phyloP scores from a whole-genome alignment of 305 asterid species.

The Monarda citriodora region DNA sequence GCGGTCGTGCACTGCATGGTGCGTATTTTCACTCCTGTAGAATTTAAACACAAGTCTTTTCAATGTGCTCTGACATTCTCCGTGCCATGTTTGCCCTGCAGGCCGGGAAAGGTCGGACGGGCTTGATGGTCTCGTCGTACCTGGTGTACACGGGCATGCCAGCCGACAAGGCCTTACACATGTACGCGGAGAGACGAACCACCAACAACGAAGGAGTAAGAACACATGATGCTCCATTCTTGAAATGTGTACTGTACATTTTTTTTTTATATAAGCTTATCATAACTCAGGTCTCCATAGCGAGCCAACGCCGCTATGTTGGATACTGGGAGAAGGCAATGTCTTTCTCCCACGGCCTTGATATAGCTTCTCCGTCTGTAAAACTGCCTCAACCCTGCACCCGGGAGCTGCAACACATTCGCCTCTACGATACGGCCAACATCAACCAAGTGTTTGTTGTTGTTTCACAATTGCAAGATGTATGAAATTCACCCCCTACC shows the following conservation, averaged over 20 bases:
- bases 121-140: slow-evolving; percentile 75
- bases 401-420: slow-evolving; percentile 61
- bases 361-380: slow-evolving; percentile 36
- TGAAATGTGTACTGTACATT: neutral
- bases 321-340: slow-evolving; percentile 66
- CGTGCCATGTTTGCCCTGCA: slow-evolving; percentile 12
- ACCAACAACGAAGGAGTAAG: slow-evolving; percentile 84
- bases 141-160: slow-evolving; percentile 72
- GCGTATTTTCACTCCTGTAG: too few relatives aligned
- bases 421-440: slow-evolving; percentile 61
- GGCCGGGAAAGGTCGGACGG: slow-evolving; percentile 96
- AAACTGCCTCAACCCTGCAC: slow-evolving; percentile 49
- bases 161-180: slow-evolving; percentile 69
- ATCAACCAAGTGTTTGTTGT: slow-evolving; percentile 57
- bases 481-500: too few relatives aligned
- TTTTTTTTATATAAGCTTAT: too few relatives aligned
- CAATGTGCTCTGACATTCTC: too few relatives aligned
- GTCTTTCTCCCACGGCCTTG: slow-evolving; percentile 28
- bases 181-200: slow-evolving; percentile 79
- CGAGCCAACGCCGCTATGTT: slow-evolving; percentile 87
- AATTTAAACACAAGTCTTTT: too few relatives aligned
- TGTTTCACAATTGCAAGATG: slow-evolving; percentile 64
- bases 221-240: neutral
- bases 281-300: slow-evolving; percentile 64
- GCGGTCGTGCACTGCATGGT: slow-evolving; percentile 88